Percentiles rank a stretch among this genome's conserved stretches.
Conservation (phyloP, 768 basidiomycete genomes). For the Amanita pseudoporphyria region DNA sequence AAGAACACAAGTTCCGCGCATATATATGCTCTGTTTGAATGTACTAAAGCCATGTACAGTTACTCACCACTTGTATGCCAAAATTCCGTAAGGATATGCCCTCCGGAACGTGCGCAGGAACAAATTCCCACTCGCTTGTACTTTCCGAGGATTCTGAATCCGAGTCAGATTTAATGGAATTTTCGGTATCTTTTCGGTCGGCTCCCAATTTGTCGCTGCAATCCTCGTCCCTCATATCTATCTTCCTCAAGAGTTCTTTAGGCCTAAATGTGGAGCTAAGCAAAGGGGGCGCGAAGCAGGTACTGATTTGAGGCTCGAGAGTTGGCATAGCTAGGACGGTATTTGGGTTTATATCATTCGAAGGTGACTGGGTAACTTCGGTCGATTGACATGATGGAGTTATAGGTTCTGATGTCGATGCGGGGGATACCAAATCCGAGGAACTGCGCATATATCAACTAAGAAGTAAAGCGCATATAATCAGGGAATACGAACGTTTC, state of each 20-base stretch:
- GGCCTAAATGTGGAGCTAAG: conserved; percentile 45
- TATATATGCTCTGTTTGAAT: not conserved
- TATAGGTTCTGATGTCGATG: not conserved
- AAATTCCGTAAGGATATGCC: conserved; percentile 83
- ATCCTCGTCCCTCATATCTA: conserved; percentile 7
- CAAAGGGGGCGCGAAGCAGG: conserved; percentile 21
- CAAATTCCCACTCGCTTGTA: conserved; percentile 50
- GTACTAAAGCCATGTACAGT: conserved; percentile 4
- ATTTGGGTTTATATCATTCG: conserved; percentile 11
- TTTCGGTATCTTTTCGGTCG: conserved; percentile 1
- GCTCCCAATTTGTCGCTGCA: not conserved
- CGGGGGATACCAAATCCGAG: not conserved
- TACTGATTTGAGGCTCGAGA: conserved; percentile 13
- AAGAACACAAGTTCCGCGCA: not conserved
- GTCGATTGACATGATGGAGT: not conserved
- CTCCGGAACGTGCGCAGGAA: conserved; percentile 64
- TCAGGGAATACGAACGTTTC: not conserved
- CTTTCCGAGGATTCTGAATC: not conserved
- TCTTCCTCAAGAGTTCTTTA: conserved; percentile 29
- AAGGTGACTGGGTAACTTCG: conserved; percentile 6
- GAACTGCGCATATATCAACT: not conserved
- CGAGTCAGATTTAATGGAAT: conserved; percentile 5
- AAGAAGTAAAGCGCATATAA: not conserved
- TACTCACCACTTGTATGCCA: conserved; percentile 70
- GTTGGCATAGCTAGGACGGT: conserved; percentile 12